phyloP scores from a whole-genome alignment of 2,329 filamentous ascomycete species.

The Tricladium varicosporioides region DNA sequence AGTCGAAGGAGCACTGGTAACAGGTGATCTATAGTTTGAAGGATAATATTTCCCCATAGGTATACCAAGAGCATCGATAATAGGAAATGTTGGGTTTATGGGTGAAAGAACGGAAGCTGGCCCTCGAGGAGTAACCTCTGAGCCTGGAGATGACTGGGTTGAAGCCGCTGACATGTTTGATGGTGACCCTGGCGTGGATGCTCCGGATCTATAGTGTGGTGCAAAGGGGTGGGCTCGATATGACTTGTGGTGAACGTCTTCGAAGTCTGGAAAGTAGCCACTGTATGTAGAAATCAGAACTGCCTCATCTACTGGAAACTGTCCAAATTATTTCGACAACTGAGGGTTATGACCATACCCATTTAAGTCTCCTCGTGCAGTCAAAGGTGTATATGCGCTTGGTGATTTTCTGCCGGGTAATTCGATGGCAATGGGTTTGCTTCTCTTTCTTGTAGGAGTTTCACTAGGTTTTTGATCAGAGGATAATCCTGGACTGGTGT shows the following conservation, averaged over 20 bases:
- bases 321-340: neutral
- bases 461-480: constrained; percentile 5
- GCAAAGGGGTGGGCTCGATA: constrained; percentile 11
- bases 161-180: constrained; percentile 24
- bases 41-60: constrained; percentile 64
- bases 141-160: constrained; percentile 36
- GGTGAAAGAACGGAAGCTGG: constrained; percentile 12
- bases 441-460: constrained; percentile 32
- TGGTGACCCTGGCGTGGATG: constrained; percentile 6
- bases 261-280: constrained; percentile 60
- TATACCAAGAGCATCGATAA: constrained; percentile 33
- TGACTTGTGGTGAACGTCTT: constrained; percentile 38
- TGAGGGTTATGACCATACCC: constrained; percentile 45
- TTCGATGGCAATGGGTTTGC: constrained; percentile 52
- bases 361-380: constrained; percentile 56
- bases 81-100: constrained; percentile 7
- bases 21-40: constrained; percentile 53
- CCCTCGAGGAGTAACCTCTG: constrained; percentile 10
- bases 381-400: constrained; percentile 45
- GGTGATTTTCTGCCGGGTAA: constrained; percentile 43
- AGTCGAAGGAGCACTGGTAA: constrained; percentile 22
- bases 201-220: neutral
- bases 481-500: neutral
- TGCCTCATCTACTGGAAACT: too few relatives aligned
- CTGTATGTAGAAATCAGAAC: constrained; percentile 36